These are phyloP conservation scores for Neostapfia colusana DNA, from an alignment of 176 grass and related monocot species.

Conservation along the genomic window DNA sequence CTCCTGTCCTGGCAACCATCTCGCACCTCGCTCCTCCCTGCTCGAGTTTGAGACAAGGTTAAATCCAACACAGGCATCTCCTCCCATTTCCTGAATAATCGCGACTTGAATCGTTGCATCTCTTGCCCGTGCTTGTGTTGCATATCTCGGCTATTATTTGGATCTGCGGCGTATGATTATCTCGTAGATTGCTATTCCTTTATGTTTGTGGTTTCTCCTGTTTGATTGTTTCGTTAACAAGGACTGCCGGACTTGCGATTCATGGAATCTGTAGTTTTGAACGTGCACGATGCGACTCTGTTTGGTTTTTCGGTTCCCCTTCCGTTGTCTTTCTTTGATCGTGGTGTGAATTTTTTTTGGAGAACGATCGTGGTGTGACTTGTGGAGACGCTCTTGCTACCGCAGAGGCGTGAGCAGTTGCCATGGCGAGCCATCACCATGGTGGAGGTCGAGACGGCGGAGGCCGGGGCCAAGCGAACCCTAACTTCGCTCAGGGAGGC, in stretches of 20 bases:
- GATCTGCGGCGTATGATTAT: neutral
- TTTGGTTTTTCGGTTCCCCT: neutral
- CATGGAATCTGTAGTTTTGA: neutral
- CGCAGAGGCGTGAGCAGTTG: neutral
- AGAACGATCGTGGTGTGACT: too few species aligned
- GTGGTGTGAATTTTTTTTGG: too few species aligned
- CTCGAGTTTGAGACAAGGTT: neutral
- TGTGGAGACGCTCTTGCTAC: neutral
- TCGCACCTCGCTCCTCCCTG: neutral
- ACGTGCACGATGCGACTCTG: neutral
- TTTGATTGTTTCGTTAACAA: neutral
- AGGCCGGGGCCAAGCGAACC: neutral
- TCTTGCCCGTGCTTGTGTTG: neutral
- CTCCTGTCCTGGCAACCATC: neutral
- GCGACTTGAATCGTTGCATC: neutral
- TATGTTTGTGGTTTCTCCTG: neutral
- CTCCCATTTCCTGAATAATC: neutral
- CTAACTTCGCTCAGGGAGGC: neutral
- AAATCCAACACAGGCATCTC: neutral
- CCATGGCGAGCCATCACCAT: conserved; percentile 22
- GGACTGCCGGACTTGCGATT: neutral
- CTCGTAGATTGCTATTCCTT: neutral
- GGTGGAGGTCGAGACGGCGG: conserved; percentile 16
- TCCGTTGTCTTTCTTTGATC: neutral
- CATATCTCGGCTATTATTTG: neutral